phyloP scores from a whole-genome alignment of 768 basidiomycete genomes.

The Podaxis sp. region DNA sequence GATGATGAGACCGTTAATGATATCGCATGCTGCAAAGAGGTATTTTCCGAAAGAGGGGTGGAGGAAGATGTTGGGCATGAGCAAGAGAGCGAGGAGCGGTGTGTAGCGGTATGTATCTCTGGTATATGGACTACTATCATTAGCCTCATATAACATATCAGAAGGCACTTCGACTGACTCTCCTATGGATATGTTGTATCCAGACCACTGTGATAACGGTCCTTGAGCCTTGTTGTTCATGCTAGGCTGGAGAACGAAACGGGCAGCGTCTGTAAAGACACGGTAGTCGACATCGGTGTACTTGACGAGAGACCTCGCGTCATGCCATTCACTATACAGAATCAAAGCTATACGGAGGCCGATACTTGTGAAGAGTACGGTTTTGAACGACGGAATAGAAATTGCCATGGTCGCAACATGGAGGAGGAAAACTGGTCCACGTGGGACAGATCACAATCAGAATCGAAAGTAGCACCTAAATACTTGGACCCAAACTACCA shows the following conservation, averaged over 20 bases:
- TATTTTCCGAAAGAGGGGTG: constrained; percentile 91
- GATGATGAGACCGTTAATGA: constrained; percentile 73
- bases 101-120: constrained; percentile 96
- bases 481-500: not conserved
- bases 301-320: constrained; percentile 75
- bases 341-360: constrained; percentile 68
- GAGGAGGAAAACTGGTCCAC: constrained; percentile 14
- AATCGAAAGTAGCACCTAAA: not conserved
- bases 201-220: constrained; percentile 37
- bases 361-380: constrained; percentile 48
- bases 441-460: not conserved
- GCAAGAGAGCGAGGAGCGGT: constrained; percentile 78
- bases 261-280: constrained; percentile 91
- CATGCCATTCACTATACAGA: constrained; percentile 88
- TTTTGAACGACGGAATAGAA: constrained; percentile 38
- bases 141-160: not conserved
- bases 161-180: constrained; percentile 53
- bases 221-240: constrained; percentile 57
- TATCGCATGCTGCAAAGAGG: constrained; percentile 79
- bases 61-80: constrained; percentile 76
- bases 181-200: constrained; percentile 43
- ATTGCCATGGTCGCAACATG: constrained; percentile 10
- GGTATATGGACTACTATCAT: constrained; percentile 70
- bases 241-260: constrained; percentile 54
- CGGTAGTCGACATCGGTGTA: constrained; percentile 99